Percentiles rank a stretch among this genome's conserved stretches.
Evolutionary conservation across 352 stramenopile genomes (phyloP).

Genomic region (Pythium dissotocum): DNA sequence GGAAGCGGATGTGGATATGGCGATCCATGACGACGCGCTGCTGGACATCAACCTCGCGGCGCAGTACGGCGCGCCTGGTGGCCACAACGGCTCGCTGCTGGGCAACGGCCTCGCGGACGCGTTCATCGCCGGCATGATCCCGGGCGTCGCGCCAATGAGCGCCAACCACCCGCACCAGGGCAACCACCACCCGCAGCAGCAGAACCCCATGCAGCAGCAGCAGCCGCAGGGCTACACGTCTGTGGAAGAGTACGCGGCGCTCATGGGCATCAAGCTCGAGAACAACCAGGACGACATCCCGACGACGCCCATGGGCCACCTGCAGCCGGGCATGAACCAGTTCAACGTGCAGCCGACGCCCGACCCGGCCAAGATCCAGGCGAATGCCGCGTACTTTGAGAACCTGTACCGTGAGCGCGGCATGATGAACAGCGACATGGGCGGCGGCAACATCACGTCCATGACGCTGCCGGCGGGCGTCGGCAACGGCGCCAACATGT

Average conservation of each 20-base stretch:
- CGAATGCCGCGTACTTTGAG: slow-evolving; percentile 82
- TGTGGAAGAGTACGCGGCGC: slow-evolving; percentile 78
- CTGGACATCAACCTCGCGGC: slow-evolving; percentile 49
- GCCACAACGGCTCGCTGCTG: slow-evolving; percentile 19
- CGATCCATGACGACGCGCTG: slow-evolving; percentile 67
- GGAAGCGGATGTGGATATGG: slow-evolving; percentile 73
- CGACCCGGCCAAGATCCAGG: slow-evolving; percentile 72
- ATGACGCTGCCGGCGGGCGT: slow-evolving; percentile 39
- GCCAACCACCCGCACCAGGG: slow-evolving; percentile 16
- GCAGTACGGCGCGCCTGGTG: slow-evolving; percentile 33
- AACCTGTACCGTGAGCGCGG: slow-evolving; percentile 69
- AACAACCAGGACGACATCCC: slow-evolving; percentile 41
- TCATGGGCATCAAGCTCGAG: slow-evolving; percentile 87
- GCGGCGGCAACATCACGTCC: slow-evolving; percentile 20
- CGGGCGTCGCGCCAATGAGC: slow-evolving; percentile 30
- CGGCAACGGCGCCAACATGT: slow-evolving; percentile 57
- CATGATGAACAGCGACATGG: slow-evolving; percentile 36
- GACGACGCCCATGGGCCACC: slow-evolving; percentile 32
- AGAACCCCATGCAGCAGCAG: slow-evolving; percentile 25
- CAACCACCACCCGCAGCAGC: slow-evolving; percentile 24
- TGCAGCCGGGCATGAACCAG: slow-evolving; percentile 28
- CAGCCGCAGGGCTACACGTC: slow-evolving; percentile 31
- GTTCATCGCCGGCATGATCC: slow-evolving; percentile 55
- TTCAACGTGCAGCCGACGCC: slow-evolving; percentile 41
- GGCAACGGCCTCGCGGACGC: slow-evolving; percentile 38